Evolutionary conservation across 1,284 basidiomycete species (phyloP), one percentile per base, ranked within the genome.

Genomic region (Irpex lacteus): DNA sequence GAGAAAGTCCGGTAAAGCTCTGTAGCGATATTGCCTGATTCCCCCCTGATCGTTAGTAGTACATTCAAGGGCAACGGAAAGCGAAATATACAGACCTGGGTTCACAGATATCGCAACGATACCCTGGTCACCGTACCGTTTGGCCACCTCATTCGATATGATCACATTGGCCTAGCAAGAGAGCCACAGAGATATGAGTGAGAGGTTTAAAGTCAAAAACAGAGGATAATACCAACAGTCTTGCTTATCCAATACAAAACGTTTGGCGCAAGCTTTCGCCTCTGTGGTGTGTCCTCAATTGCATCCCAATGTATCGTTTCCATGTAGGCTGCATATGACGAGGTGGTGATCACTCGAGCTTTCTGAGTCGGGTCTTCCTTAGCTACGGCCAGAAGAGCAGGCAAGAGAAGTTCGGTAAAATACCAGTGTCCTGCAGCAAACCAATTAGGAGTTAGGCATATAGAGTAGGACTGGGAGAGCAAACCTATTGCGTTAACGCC

Each of bases 331-430:
- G 37, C 63, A 8, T 70, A 68, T 0, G 84, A 87, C 0, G 82
- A 77, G 5, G 80, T 76, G 59, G 76, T 76, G 63, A 88, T 73
- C 21, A 90, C 76, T 15, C 87, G 79, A 0, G 79, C 74, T 34
- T 80, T 78, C 9, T 78, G 71, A 15, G 76, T 74, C 5, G 78
- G 71, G 6, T 72, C 72, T 0, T 72, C 67, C 55, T 76, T 70
- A 0, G 79, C 74, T 5, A 75, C 77, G 4, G 73, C 68, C 15
- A 81, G 69, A 6, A 88, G 78, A 1, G 77, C 70, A 0, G 86
- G 85, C 8, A 87, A 70, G 58, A 89, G 80, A 8, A 80, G 74
- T 18, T 76, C 71, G 3, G 86, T 84, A 61, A 89, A 78, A 63
- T 80, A 80, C 67, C 80, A 83, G 73, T 81, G 32, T 6, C 32